These are phyloP conservation scores for Fusarium cyanostomum DNA, from an alignment of 2,329 filamentous ascomycete genomes.

Conservation along the genomic window DNA sequence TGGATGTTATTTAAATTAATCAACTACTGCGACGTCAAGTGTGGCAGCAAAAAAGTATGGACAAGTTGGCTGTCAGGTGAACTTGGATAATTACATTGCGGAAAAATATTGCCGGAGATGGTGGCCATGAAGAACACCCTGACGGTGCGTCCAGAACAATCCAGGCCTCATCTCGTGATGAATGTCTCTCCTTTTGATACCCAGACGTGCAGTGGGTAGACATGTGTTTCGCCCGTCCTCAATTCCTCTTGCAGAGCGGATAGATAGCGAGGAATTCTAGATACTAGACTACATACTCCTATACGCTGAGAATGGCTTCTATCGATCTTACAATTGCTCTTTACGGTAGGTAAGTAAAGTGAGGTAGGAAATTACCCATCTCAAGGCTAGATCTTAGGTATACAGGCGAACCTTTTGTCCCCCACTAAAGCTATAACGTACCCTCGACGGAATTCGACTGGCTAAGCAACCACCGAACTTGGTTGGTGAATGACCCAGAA, in stretches of 20 bases:
- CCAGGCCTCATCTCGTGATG: slow-evolving; percentile 15
- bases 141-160: slow-evolving; percentile 5
- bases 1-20: not conserved
- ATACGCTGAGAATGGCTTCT: no score
- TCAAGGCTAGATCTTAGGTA: no score
- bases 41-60: not conserved
- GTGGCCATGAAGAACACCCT: slow-evolving; percentile 28
- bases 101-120: slow-evolving; percentile 9
- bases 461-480: no score
- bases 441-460: no score
- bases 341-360: no score
- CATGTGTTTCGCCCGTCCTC: no score
- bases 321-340: no score
- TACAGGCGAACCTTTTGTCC: no score
- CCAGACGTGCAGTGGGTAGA: not conserved
- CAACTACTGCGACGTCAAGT: not conserved
- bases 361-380: no score
- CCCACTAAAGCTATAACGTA: no score
- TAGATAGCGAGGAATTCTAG: not conserved
- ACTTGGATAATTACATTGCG: slow-evolving; percentile 15
- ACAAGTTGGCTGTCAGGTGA: not conserved
- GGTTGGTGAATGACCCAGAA: slow-evolving; percentile 1
- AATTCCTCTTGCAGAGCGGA: not conserved
- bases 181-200: slow-evolving; percentile 21
- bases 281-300: slow-evolving; percentile 5